Conservation (phyloP, 1,139 yeast genomes). For the Candida albicans region DNA sequence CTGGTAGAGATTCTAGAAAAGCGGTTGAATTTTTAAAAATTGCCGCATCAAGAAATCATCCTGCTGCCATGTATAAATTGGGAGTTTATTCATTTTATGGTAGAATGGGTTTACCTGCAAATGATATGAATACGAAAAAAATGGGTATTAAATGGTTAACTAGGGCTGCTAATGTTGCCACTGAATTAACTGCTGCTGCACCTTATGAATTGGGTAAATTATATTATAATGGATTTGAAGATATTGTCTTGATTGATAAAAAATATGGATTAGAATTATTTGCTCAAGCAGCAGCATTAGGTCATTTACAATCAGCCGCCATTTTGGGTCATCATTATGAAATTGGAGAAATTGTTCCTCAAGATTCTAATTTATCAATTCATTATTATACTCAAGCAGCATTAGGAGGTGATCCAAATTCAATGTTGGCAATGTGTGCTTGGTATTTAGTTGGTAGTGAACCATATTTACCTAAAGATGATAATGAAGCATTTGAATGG, state of each 20-base stretch:
- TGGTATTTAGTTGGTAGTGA: conserved; percentile 95
- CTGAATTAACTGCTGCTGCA: conserved; percentile 83
- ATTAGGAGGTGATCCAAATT: conserved; percentile 78
- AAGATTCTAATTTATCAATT: conserved; percentile 80
- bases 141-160: conserved; percentile 92
- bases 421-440: conserved; percentile 94
- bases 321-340: conserved; percentile 84
- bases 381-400: conserved; percentile 95
- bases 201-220: conserved; percentile 91
- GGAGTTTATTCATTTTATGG: conserved; percentile 85
- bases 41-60: conserved; percentile 90
- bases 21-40: conserved; percentile 81
- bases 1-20: conserved; percentile 83
- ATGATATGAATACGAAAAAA: conserved; percentile 66
- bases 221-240: conserved; percentile 80
- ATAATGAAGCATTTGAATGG: conserved; percentile 91
- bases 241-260: conserved; percentile 79
- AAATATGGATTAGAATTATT: conserved; percentile 85
- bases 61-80: conserved; percentile 91
- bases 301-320: conserved; percentile 79
- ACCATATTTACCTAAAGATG: conserved; percentile 76
- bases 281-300: conserved; percentile 86
- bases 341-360: conserved; percentile 75
- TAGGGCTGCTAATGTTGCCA: conserved; percentile 82
- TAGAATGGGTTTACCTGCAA: conserved; percentile 73